These are phyloP conservation scores for Trichoderma aggressivum DNA, from an alignment of 2,329 filamentous ascomycete genomes.

Conservation along the genomic window DNA sequence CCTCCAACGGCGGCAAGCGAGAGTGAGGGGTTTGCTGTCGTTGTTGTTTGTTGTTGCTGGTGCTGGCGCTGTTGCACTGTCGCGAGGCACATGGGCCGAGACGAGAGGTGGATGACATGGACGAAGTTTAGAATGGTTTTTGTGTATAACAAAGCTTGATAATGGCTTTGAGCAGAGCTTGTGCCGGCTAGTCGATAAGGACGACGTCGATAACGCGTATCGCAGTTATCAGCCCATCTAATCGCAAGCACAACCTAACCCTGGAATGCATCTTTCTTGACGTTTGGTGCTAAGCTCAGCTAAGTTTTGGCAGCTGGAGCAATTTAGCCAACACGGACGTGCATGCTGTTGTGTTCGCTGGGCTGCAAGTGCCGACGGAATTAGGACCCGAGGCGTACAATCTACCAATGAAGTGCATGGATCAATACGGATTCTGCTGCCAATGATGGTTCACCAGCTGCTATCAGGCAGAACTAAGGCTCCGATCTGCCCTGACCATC, in stretches of 20 bases:
- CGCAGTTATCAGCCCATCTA: not conserved
- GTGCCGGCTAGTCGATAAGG: conserved; percentile 8
- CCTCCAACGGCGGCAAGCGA: conserved; percentile 16
- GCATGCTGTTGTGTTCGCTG: not conserved
- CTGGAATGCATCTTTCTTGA: not conserved
- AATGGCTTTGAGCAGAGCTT: not conserved
- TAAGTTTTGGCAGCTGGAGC: not conserved
- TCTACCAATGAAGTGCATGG: not conserved
- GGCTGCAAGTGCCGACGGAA: conserved; percentile 3
- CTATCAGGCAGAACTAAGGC: not conserved
- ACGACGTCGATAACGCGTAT: not conserved
- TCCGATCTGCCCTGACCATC: not conserved
- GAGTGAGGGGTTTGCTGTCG: conserved; percentile 13
- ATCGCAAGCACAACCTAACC: not conserved
- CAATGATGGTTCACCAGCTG: not conserved
- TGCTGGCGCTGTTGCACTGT: not conserved
- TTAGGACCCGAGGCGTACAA: not conserved
- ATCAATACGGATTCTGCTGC: not conserved
- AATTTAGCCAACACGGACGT: not conserved
- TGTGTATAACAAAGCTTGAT: conserved; percentile 12
- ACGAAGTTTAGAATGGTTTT: not conserved
- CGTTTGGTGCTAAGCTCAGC: not conserved
- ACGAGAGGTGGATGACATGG: not conserved
- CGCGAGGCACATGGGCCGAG: not conserved
- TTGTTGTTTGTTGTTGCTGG: not conserved